Conservation (phyloP, 2,329 filamentous ascomycete genomes). For the Colletotrichum cereale region DNA sequence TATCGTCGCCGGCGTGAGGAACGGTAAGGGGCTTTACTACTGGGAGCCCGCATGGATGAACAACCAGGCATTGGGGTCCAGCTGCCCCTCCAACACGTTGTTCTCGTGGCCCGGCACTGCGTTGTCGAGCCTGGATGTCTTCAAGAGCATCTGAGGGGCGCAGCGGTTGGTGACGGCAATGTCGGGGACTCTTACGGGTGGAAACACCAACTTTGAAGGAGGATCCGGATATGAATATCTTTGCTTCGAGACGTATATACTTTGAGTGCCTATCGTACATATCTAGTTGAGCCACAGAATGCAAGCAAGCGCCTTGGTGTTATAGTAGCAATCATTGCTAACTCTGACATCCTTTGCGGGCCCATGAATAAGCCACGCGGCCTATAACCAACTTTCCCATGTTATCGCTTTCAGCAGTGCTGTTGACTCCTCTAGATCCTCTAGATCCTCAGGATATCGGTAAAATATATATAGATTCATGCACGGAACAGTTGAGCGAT, state of each 20-base stretch:
- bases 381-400: not conserved
- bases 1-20: constrained; percentile 64
- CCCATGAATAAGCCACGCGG: not conserved
- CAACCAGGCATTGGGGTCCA: constrained; percentile 74
- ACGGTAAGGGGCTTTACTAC: constrained; percentile 74
- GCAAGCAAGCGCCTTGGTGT: not conserved
- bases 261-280: not conserved
- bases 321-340: not conserved
- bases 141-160: constrained; percentile 59
- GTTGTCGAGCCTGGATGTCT: constrained; percentile 68
- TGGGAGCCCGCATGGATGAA: constrained; percentile 80
- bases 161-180: not conserved
- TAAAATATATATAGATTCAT: not conserved
- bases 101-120: constrained; percentile 67
- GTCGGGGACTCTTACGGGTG: not conserved
- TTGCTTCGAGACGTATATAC: constrained; percentile 1
- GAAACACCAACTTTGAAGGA: not conserved
- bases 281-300: not conserved
- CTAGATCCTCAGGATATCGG: too few species aligned
- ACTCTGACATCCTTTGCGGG: not conserved
- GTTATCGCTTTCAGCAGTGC: too few species aligned
- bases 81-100: constrained; percentile 74
- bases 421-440: not conserved
- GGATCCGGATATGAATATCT: not conserved
- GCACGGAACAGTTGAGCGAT: not conserved